Conservation (phyloP, 2,329 filamentous ascomycete genomes). For the Sarocladium strictum region DNA sequence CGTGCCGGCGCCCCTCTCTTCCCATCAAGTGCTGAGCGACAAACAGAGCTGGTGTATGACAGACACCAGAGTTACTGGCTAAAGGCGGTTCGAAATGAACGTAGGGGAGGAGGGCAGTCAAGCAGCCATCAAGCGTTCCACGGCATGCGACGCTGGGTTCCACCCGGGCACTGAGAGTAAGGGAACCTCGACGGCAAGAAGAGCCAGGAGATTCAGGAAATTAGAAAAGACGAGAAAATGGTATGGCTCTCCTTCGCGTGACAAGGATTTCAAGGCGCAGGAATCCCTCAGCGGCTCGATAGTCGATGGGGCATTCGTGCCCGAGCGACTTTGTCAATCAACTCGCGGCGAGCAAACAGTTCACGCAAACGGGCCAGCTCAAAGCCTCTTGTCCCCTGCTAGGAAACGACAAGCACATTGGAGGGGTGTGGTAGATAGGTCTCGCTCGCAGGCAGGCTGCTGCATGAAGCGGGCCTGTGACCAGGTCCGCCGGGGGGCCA, state of each 20-base stretch:
- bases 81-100: neutral
- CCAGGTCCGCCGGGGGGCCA: neutral
- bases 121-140: neutral
- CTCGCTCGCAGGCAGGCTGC: neutral
- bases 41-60: neutral
- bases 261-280: neutral
- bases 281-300: neutral
- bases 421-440: neutral
- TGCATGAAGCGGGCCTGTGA: neutral
- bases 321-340: slow-evolving; percentile 3
- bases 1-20: slow-evolving; percentile 8
- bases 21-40: neutral
- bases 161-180: neutral
- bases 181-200: neutral
- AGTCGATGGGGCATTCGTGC: neutral
- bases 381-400: neutral
- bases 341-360: neutral
- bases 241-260: neutral
- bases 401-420: neutral
- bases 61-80: neutral
- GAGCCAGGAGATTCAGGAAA: neutral
- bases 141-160: slow-evolving; percentile 2
- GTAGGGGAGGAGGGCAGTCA: neutral
- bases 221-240: neutral
- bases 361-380: neutral